These are phyloP conservation scores for Colletotrichum liriopes DNA, from an alignment of 2,329 filamentous ascomycete genomes.

Conservation along the genomic window DNA sequence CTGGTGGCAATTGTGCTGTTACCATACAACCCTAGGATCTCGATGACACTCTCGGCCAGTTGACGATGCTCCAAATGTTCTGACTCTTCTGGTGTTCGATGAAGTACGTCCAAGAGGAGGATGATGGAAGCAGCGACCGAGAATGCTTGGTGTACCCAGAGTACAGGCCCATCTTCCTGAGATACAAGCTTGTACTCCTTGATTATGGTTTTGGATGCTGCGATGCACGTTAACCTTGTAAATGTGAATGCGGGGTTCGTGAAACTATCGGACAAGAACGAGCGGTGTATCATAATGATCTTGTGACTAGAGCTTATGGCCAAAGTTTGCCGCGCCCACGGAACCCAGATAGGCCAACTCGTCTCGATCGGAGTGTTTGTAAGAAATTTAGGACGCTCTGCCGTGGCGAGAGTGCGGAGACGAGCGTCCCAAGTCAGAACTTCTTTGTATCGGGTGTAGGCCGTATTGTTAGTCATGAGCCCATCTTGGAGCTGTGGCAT, in stretches of 20 bases:
- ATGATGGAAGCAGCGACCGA: slow-evolving; percentile 50
- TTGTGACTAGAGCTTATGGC: slow-evolving; percentile 57
- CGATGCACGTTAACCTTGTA: slow-evolving; percentile 55
- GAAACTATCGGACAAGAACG: slow-evolving; percentile 54
- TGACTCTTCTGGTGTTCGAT: slow-evolving; percentile 45
- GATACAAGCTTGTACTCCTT: slow-evolving; percentile 46
- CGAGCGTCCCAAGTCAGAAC: slow-evolving; percentile 53
- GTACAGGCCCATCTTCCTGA: slow-evolving; percentile 45
- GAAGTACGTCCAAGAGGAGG: slow-evolving; percentile 50
- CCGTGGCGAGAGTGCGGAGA: slow-evolving; percentile 53
- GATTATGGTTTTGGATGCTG: slow-evolving; percentile 57
- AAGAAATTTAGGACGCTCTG: slow-evolving; percentile 50
- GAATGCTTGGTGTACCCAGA: slow-evolving; percentile 51
- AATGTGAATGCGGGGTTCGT: slow-evolving; percentile 52
- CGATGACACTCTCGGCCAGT: slow-evolving; percentile 52
- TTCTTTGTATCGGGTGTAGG: slow-evolving; percentile 55
- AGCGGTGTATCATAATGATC: slow-evolving; percentile 60
- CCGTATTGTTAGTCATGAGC: slow-evolving; percentile 51
- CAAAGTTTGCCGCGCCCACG: slow-evolving; percentile 53
- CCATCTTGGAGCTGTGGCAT: slow-evolving; percentile 54
- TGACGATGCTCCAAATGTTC: slow-evolving; percentile 51
- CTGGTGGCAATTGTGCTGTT: slow-evolving; percentile 57
- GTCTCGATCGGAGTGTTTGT: slow-evolving; percentile 48
- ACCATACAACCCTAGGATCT: slow-evolving; percentile 50
- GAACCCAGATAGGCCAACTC: slow-evolving; percentile 51